Evolutionary conservation across 148 eudicot species (phyloP), one percentile per base, ranked within the genome.

Genomic region (Talinum fruticosum): DNA sequence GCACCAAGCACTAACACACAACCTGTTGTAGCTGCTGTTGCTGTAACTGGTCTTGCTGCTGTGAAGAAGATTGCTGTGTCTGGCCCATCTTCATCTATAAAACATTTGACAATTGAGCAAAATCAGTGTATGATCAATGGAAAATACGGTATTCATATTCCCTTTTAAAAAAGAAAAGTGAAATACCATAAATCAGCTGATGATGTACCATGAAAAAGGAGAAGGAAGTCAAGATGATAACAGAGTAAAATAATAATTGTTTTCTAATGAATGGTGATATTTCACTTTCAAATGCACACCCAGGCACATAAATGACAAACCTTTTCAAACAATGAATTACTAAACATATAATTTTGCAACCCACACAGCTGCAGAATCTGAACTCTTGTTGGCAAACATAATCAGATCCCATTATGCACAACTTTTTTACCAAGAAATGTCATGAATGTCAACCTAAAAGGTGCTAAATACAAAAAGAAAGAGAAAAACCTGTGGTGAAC

Each of bases 31-130:
- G 76, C 83, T 88, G 94, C 76, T 88, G 95, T 84, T 90, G 98
- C 83, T 93, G 99, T 88, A 90, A 78, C 86, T 90, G 97, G 59
- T 95, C 99, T 82, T 88, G 97, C 82, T 93, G 99, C 87, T 87
- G 92, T 75, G 99, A 88, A 75, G 99, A 85, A 65, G 97, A 82
- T 79, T 95, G 98, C 49, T 88, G 99, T 87, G 90, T 87, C 78
- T 95, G 99, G 74, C 87, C 76, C 88, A 95, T 86, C 88, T 93
- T 95, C 93, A 90, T 90, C 99, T 95, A 89, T 81, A 67, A 47
- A 79, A 75, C 24, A 67, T 51, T 49, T 8, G 23, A 70, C 75
- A 65, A 74, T 76, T 26, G 68, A 78, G 69, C 64, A 16, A 62
- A 65, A 80, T 49, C 41, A 70, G 47, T 70, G n/a, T n/a, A 61